Percentiles rank a stretch among this genome's conserved stretches.
These are phyloP conservation scores for Coleophoma crateriformis DNA, from an alignment of 2,329 filamentous ascomycete species.

Conservation along the genomic window DNA sequence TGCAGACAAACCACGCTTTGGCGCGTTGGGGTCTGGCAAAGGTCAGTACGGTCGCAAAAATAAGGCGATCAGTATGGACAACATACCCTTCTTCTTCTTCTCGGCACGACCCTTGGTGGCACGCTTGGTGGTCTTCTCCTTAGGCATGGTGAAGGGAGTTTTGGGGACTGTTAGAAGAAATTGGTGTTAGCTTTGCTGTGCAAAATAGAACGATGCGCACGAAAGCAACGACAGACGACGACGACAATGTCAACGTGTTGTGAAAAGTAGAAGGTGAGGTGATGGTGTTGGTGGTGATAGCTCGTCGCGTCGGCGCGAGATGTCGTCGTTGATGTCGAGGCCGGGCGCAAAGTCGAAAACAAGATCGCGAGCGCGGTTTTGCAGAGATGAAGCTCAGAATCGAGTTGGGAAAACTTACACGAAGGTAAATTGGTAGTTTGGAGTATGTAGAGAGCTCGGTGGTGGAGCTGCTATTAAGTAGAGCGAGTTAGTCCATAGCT, in stretches of 20 bases:
- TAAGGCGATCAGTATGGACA: not conserved
- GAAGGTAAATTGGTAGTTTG: slow-evolving; percentile 4
- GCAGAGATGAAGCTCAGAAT: slow-evolving; percentile 7
- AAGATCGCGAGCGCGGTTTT: slow-evolving; percentile 11
- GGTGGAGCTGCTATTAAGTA: slow-evolving; percentile 11
- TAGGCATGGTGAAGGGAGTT: slow-evolving; percentile 51
- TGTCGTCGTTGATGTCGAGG: slow-evolving; percentile 6
- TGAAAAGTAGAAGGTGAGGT: not conserved
- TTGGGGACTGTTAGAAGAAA: not conserved
- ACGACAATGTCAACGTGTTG: no score
- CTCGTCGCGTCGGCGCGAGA: slow-evolving; percentile 1
- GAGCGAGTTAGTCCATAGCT: slow-evolving; percentile 10
- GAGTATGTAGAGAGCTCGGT: slow-evolving; percentile 3
- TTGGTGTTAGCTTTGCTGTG: not conserved
- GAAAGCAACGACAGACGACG: no score
- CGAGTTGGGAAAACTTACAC: slow-evolving; percentile 12
- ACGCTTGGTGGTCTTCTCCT: slow-evolving; percentile 57
- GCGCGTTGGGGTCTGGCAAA: slow-evolving; percentile 82
- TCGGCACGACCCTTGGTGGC: slow-evolving; percentile 52
- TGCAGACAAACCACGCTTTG: slow-evolving; percentile 97
- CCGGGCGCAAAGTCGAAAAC: slow-evolving; percentile 18
- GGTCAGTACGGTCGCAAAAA: slow-evolving; percentile 8
- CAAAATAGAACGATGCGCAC: not conserved
- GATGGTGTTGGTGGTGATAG: slow-evolving; percentile 1
- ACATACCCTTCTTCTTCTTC: slow-evolving; percentile 70